Percentiles rank a stretch among this genome's conserved stretches.
phyloP scores from a whole-genome alignment of 768 basidiomycete genomes.

The Mycena floridula region DNA sequence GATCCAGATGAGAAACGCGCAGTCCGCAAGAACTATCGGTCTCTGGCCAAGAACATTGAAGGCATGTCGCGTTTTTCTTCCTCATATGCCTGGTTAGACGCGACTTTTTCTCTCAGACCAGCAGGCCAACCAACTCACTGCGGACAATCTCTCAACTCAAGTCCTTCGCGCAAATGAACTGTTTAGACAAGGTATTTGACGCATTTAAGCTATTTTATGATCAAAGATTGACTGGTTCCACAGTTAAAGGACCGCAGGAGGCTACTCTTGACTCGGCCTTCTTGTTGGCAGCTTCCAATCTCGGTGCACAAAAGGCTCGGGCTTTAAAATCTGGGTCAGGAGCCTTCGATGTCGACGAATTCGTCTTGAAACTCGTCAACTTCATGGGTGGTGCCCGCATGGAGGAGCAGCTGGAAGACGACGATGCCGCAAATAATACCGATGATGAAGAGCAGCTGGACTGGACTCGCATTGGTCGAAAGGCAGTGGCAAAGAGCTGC shows the following conservation, averaged over 20 bases:
- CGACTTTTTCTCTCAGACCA: constrained; percentile 26
- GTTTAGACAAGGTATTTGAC: constrained; percentile 52
- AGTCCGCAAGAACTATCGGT: constrained; percentile 68
- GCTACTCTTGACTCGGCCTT: constrained; percentile 87
- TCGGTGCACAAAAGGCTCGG: constrained; percentile 84
- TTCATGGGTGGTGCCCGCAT: constrained; percentile 71
- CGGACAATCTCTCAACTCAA: constrained; percentile 49
- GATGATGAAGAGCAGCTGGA: constrained; percentile 48
- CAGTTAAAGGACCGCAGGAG: constrained; percentile 79
- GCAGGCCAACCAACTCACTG: constrained; percentile 46
- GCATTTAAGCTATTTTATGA: constrained; percentile 2
- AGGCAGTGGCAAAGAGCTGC: constrained; percentile 73
- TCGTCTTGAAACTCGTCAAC: constrained; percentile 64
- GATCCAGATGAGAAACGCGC: constrained; percentile 74
- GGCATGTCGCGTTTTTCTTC: constrained; percentile 34
- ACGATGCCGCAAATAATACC: constrained; percentile 45
- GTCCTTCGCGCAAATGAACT: constrained; percentile 54
- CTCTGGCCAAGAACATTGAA: constrained; percentile 55
- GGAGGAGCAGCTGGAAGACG: constrained; percentile 33
- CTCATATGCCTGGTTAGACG: not conserved
- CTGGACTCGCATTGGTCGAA: constrained; percentile 85
- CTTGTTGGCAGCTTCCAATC: constrained; percentile 68
- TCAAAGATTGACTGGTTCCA: too few relatives aligned
- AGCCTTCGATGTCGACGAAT: constrained; percentile 91
- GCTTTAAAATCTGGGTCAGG: constrained; percentile 84